These are phyloP conservation scores for Tuber umbilicatum DNA, from an alignment of 495 filamentous ascomycete species.

Conservation along the genomic window DNA sequence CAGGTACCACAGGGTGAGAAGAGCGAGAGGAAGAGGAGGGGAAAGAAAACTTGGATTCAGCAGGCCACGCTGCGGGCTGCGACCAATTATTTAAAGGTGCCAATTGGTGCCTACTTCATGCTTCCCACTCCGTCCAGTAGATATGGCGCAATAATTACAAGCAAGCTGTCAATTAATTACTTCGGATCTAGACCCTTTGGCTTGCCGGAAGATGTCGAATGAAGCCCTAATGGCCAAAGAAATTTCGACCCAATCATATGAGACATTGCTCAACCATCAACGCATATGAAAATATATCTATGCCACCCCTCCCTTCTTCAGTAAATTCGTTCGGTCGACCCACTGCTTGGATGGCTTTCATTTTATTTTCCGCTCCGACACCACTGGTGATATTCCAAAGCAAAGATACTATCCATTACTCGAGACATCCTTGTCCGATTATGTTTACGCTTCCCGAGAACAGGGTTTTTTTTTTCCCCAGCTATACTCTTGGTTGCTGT, in stretches of 20 bases:
- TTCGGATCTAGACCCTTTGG: background rate
- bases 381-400: constrained; percentile 1
- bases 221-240: constrained; percentile 2
- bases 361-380: background rate
- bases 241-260: background rate
- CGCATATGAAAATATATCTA: constrained; percentile 1
- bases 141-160: constrained; percentile 1
- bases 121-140: background rate
- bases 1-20: constrained; percentile 1
- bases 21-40: background rate
- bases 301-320: background rate
- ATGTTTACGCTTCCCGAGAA: background rate
- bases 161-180: background rate
- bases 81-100: constrained; percentile 1
- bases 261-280: background rate
- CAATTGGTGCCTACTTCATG: background rate
- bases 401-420: background rate
- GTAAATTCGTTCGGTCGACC: background rate
- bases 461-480: background rate
- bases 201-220: background rate
- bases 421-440: background rate
- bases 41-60: background rate
- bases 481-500: background rate
- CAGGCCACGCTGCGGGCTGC: background rate
- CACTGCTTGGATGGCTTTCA: background rate